Conservation (phyloP, 768 basidiomycete species). For the Macrocybe gigantea region DNA sequence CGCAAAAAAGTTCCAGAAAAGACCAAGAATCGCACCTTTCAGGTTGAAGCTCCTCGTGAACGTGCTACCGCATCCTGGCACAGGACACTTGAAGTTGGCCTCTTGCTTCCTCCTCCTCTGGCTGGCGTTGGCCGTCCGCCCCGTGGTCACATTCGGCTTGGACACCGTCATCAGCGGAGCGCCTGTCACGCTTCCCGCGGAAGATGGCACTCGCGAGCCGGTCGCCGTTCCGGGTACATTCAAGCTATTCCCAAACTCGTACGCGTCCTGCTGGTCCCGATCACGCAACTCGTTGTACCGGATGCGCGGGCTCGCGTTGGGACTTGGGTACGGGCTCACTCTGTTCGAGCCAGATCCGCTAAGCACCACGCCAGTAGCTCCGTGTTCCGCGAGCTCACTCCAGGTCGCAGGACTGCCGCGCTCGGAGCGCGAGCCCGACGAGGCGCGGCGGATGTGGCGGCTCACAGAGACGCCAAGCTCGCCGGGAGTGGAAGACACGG, state of each 20-base stretch:
- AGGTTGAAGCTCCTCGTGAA: conserved; percentile 93
- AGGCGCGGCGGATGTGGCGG: conserved; percentile 35
- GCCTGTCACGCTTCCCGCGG: background rate
- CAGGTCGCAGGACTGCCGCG: conserved; percentile 20
- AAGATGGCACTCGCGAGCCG: conserved; percentile 3
- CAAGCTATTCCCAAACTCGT: conserved; percentile 14
- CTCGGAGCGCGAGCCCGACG: conserved; percentile 34
- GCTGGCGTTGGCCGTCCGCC: conserved; percentile 83
- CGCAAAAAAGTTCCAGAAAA: background rate
- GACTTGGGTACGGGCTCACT: conserved; percentile 62
- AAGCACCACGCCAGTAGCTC: conserved; percentile 21
- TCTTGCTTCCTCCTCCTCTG: conserved; percentile 83
- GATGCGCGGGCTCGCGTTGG: conserved; percentile 57
- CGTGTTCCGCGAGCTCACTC: conserved; percentile 14
- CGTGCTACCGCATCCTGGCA: conserved; percentile 79
- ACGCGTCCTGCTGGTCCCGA: background rate
- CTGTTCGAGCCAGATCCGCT: conserved; percentile 20
- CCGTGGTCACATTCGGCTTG: conserved; percentile 87
- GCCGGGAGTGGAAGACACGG: conserved; percentile 2
- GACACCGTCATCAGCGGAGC: conserved; percentile 21
- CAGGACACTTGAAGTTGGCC: conserved; percentile 79
- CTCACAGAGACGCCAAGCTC: background rate
- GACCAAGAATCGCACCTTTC: conserved; percentile 52
- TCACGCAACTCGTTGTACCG: conserved; percentile 44
- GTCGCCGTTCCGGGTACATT: conserved; percentile 1